Evolutionary conservation across 192 early-diverging fungal species (phyloP), one percentile per base, ranked within the genome.

Genomic region (Coemansia sp.): DNA sequence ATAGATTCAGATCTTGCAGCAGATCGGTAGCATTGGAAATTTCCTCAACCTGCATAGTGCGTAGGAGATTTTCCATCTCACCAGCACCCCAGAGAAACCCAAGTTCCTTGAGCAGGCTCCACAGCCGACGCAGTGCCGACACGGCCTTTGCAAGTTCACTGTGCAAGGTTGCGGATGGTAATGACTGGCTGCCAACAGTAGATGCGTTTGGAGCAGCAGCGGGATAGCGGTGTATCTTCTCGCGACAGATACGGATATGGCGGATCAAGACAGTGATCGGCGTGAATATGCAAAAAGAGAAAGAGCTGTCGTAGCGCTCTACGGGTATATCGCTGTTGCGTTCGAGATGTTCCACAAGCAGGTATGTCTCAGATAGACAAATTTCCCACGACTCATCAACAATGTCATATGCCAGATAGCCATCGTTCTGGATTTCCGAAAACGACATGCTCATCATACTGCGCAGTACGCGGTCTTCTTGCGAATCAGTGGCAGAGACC

Each of bases 11-110:
- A 32, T 50, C 47, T 3, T 61, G 69, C 38, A 79, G 58, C 54
- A 73, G 23, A 31, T 79, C 71, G 18, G 68, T 53, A 5, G 76
- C 76, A 41, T 68, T 74, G 28, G 68, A 68, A n/a, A 74, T 68
- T 52, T 80, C 71, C 8, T 80, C 77, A 47, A 80, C 62, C 31
- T 80, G 77, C 77, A 80, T 80, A 0, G 68, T 60, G 24, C 68
- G 71, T 38, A 80, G 55, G 32, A 80, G 56, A 7, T 67, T 52
- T 54, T 80, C 77, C 65, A 74, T 68, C 52, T 62, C 71, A 50
- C 65, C 55, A 47, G 69, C 58, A 14, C 64, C 57, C 77, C 77
- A 80, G 26, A 71, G 70, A 31, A 68, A 68, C 8, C 77, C 77
- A 4, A 74, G 54, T 32, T 71, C 68, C 55, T 80, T 69, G 32